These are phyloP conservation scores for Starmerella gropengiesseri DNA, from an alignment of 805 yeast species.

Conservation along the genomic window DNA sequence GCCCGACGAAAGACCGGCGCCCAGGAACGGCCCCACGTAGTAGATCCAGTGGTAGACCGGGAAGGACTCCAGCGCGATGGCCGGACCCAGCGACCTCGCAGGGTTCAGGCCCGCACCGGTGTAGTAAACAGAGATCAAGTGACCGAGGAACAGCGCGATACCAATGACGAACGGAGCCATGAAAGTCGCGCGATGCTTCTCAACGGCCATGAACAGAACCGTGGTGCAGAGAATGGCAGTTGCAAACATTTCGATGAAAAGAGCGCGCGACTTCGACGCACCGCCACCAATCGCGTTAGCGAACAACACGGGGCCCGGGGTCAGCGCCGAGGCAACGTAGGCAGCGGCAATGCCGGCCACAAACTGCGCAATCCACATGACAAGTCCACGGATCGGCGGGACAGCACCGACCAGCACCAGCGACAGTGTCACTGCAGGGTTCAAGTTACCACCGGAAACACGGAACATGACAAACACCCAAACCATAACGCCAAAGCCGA, in stretches of 20 bases:
- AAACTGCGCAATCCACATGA: slow-evolving; percentile 4
- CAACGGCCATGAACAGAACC: slow-evolving; percentile 6
- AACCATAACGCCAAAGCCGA: slow-evolving; percentile 5
- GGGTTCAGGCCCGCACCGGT: slow-evolving; percentile 5
- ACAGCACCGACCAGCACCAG: slow-evolving; percentile 5
- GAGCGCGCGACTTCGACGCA: slow-evolving; percentile 1
- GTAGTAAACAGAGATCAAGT: slow-evolving; percentile 5
- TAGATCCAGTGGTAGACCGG: slow-evolving; percentile 7
- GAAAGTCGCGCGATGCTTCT: slow-evolving; percentile 5
- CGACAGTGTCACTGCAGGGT: slow-evolving; percentile 4
- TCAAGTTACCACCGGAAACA: slow-evolving; percentile 5
- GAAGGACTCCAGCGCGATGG: slow-evolving; percentile 5
- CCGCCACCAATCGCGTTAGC: slow-evolving; percentile 6
- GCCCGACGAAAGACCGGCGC: background rate
- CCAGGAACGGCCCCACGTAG: slow-evolving; percentile 4
- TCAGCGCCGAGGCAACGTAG: slow-evolving; percentile 3
- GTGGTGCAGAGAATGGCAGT: slow-evolving; percentile 4
- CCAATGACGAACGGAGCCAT: slow-evolving; percentile 6
- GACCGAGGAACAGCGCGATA: slow-evolving; percentile 2
- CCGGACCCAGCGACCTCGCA: slow-evolving; percentile 4
- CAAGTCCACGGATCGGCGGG: slow-evolving; percentile 1
- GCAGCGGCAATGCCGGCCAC: slow-evolving; percentile 7
- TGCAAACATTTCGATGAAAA: slow-evolving; percentile 3
- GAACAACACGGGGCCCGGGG: slow-evolving; percentile 3
- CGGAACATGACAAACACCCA: slow-evolving; percentile 7